These are phyloP conservation scores for Fusarium phyllophilum DNA, from an alignment of 2,329 filamentous ascomycete genomes.

Conservation along the genomic window DNA sequence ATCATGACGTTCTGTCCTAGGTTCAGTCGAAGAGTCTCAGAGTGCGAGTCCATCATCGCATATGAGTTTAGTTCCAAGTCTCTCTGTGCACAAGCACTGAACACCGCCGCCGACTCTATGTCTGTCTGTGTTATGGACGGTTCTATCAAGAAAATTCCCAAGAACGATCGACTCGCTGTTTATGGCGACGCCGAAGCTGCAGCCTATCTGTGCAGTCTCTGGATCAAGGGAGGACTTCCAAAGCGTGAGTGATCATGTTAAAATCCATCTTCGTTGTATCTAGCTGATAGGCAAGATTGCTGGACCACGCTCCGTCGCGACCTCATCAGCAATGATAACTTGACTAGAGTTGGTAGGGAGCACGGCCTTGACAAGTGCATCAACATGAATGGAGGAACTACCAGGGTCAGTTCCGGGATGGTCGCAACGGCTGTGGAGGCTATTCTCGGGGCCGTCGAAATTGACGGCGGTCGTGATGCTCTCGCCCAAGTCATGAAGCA, in stretches of 20 bases:
- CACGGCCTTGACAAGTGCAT: neutral
- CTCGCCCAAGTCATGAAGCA: neutral
- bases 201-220: neutral
- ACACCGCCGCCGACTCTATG: neutral
- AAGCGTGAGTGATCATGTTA: neutral
- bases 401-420: neutral
- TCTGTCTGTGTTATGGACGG: neutral
- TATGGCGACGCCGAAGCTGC: neutral
- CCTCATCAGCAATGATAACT: neutral
- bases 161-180: neutral
- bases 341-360: rapidly evolving
- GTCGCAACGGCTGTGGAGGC: neutral
- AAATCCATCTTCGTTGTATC: rapidly evolving
- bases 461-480: neutral
- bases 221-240: neutral
- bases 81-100: neutral
- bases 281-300: neutral
- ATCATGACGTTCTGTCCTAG: neutral
- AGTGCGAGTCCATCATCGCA: neutral
- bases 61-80: neutral
- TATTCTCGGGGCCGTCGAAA: neutral
- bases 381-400: neutral
- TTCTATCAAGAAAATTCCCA: neutral
- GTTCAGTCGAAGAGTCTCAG: neutral
- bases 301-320: neutral